Conservation (phyloP, 1,284 basidiomycete genomes). For the Puccinia triticina region DNA sequence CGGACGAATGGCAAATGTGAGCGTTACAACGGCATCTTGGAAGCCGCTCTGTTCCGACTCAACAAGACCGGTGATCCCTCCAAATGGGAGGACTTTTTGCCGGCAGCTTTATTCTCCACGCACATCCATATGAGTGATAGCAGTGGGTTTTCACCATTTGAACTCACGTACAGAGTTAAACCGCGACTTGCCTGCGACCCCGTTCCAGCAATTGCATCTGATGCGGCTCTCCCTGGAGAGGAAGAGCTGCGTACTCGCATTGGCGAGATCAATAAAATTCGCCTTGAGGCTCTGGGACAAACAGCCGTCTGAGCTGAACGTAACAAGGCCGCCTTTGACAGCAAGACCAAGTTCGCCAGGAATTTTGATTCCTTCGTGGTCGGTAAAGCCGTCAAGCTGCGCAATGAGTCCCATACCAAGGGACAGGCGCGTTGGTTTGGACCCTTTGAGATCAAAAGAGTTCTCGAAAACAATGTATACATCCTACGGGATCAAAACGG, state of each 20-base stretch:
- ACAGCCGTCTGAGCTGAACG: too few relatives aligned
- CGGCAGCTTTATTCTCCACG: not conserved
- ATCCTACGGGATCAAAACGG: too few relatives aligned
- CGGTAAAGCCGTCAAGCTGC: not conserved
- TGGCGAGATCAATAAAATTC: not conserved
- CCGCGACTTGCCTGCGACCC: not conserved
- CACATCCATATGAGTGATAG: not conserved
- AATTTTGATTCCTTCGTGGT: not conserved
- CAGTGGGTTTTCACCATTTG: not conserved
- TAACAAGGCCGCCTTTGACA: too few relatives aligned
- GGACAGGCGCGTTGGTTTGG: too few relatives aligned
- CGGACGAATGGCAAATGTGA: constrained; percentile 17
- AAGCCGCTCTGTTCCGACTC: not conserved
- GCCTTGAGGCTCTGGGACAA: not conserved
- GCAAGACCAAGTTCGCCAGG: not conserved
- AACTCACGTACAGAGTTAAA: not conserved
- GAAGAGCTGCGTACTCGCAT: not conserved
- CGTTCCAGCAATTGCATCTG: not conserved
- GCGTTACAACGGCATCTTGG: constrained; percentile 16
- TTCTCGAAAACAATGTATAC: too few relatives aligned
- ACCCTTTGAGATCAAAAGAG: too few relatives aligned
- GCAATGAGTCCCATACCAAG: too few relatives aligned
- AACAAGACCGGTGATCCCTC: not conserved
- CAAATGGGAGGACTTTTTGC: too few relatives aligned
- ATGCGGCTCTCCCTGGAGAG: not conserved